These are phyloP conservation scores for Boletus edulis DNA, from an alignment of 768 basidiomycete genomes.

Conservation along the genomic window DNA sequence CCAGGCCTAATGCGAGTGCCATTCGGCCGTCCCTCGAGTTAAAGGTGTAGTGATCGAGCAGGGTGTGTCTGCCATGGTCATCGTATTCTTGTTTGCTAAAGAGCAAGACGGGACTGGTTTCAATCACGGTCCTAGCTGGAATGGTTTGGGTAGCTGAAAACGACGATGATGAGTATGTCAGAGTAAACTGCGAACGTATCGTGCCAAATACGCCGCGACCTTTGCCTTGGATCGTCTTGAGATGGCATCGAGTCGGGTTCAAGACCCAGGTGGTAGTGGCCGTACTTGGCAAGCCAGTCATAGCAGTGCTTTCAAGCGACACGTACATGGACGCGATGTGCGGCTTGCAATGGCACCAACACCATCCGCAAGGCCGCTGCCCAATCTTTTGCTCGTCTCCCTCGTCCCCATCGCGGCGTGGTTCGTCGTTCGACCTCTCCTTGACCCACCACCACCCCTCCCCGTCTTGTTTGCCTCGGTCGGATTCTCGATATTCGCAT, in stretches of 20 bases:
- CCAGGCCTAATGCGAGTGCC: conserved; percentile 78
- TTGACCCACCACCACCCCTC: conserved; percentile 65
- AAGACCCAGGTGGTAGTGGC: conserved; percentile 24
- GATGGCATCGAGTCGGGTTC: conserved; percentile 49
- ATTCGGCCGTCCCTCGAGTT: conserved; percentile 70
- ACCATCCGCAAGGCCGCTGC: conserved; percentile 46
- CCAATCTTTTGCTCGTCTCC: conserved; percentile 50
- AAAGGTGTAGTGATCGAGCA: conserved; percentile 75
- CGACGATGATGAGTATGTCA: conserved; percentile 16
- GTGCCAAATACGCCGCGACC: conserved; percentile 67
- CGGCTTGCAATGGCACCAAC: conserved; percentile 22
- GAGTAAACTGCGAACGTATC: conserved; percentile 3
- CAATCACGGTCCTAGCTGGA: conserved; percentile 63
- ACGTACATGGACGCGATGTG: not conserved
- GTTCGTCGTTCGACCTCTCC: conserved; percentile 70
- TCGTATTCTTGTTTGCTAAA: conserved; percentile 70
- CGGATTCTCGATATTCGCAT: conserved; percentile 83
- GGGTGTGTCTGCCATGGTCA: conserved; percentile 56
- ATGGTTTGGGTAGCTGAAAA: conserved; percentile 22
- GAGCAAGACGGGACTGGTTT: conserved; percentile 83
- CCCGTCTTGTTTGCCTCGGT: conserved; percentile 75
- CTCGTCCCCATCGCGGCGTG: conserved; percentile 68
- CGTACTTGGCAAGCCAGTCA: conserved; percentile 12
- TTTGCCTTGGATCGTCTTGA: conserved; percentile 44
- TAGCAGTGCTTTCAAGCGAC: not conserved